phyloP scores from a whole-genome alignment of 2,329 filamentous ascomycete species.

The Periconia sp. region DNA sequence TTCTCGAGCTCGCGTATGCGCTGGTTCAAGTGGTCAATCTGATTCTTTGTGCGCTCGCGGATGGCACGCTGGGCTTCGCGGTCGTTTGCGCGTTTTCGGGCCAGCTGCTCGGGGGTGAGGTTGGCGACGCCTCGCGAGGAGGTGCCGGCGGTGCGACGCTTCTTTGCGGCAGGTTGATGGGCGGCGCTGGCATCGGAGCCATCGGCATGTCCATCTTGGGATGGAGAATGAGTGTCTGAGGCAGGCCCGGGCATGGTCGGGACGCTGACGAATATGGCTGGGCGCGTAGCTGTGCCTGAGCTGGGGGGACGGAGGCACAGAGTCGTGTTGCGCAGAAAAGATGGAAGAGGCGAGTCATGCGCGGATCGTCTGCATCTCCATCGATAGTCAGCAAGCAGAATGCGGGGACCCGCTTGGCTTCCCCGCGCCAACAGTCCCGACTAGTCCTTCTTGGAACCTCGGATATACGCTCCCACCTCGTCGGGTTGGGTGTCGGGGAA shows the following conservation, averaged over 20 bases:
- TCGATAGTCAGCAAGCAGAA: too few relatives aligned
- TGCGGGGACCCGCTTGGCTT: too few relatives aligned
- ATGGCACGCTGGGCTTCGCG: conserved; percentile 85
- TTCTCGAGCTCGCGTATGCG: conserved; percentile 74
- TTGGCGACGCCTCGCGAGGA: conserved; percentile 76
- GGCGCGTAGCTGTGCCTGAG: not conserved
- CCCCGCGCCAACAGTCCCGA: too few relatives aligned
- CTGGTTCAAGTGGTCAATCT: conserved; percentile 74
- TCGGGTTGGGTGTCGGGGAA: too few relatives aligned
- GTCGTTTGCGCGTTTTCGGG: conserved; percentile 88
- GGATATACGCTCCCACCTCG: conserved; percentile 1
- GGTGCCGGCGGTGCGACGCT: conserved; percentile 35
- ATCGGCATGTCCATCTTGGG: conserved; percentile 3
- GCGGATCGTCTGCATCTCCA: not conserved
- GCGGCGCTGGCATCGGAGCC: conserved; percentile 8
- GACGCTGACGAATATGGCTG: conserved; percentile 1
- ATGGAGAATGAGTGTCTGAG: conserved; percentile 13
- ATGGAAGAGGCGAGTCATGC: conserved; percentile 3
- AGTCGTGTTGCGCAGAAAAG: conserved; percentile 2
- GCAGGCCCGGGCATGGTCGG: conserved; percentile 13
- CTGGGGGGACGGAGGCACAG: conserved; percentile 2
- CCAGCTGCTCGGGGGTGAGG: conserved; percentile 83
- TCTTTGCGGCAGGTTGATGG: conserved; percentile 22
- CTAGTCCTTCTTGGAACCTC: conserved; percentile 2
- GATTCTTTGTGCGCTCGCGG: conserved; percentile 76